Base-by-base conservation (phyloP, 2,329 filamentous ascomycete genomes). In the Trichoderma atrobrunneum region DNA sequence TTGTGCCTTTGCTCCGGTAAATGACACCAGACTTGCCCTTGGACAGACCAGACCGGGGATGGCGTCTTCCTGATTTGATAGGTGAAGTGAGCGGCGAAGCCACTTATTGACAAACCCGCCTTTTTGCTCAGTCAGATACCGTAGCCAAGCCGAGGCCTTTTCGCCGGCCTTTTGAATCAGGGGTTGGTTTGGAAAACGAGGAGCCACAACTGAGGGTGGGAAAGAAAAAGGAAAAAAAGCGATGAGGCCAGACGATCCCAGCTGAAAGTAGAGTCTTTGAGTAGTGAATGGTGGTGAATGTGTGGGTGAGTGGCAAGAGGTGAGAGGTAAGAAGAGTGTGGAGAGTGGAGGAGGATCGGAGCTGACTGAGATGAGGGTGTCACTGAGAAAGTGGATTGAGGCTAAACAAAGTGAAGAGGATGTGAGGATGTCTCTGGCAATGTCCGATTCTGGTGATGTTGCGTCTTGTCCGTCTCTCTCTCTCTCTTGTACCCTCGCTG, bases 61-160 rank as follows among this genome's bases (percentile, higher is more conserved):
- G 30, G 60, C 21, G 34, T 43, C 59, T 26, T 7, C 28, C 36
- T 24, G 59, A 62, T 39, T 12, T 36, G 63, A 66, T 63, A 56
- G 30, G 63, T 36, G 48, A 66, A 36, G 64, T 67, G 21, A 67
- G 64, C 51, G n/a, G 48, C 64, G 48, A 66, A 51, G 51, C 65
- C 65, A 60, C 65, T 68, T 43, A 59, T 68, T 26, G n/a, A 26
- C 12, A 57, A 56, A 48, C 34, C 56, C 62, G 62, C 43, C 63
- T 65, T 56, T 54, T 54, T 34, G 12, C 12, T 67, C 21, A 56
- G 54, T 36, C 51, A 28, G 36, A 67, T 26, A 39, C 36, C 36
- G 36, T 39, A 48, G 65, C 54, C 64, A 68, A 60, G 54, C 24
- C 36, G 18, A 34, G 57, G 57, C 34, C 54, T 39, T 48, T 67